Percentiles rank a stretch among this genome's conserved stretches.
phyloP scores from a whole-genome alignment of 2,329 filamentous ascomycete species.

The Exutisphaerella laricina region DNA sequence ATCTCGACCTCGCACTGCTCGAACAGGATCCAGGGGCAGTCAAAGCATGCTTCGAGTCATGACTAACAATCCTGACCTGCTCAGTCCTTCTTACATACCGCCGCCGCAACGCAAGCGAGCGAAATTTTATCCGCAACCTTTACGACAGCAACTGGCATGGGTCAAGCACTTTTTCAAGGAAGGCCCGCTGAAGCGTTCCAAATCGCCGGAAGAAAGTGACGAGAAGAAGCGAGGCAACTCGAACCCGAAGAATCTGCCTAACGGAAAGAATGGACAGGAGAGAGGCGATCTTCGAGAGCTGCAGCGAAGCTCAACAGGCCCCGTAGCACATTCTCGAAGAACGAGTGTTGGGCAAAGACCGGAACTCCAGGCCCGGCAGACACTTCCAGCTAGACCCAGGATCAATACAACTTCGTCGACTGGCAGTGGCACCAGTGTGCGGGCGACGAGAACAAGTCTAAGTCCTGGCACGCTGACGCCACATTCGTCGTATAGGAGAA shows the following conservation, averaged over 20 bases:
- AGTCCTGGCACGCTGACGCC: conserved; percentile 78
- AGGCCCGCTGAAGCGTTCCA: conserved; percentile 54
- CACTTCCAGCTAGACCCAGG: conserved; percentile 38
- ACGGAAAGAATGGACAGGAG: conserved; percentile 16
- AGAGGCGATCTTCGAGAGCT: conserved; percentile 28
- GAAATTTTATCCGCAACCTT: conserved; percentile 56
- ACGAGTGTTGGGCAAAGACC: conserved; percentile 33
- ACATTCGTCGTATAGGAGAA: conserved; percentile 75
- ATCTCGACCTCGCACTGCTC: conserved; percentile 54
- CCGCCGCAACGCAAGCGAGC: conserved; percentile 42
- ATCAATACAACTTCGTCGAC: conserved; percentile 39
- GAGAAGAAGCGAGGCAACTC: conserved; percentile 17
- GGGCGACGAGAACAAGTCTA: conserved; percentile 49
- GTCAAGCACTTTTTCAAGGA: conserved; percentile 71
- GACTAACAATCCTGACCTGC: conserved; percentile 59
- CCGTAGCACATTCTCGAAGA: conserved; percentile 29
- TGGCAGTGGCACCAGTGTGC: conserved; percentile 27
- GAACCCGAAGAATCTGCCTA: conserved; percentile 16
- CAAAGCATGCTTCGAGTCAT: conserved; percentile 85
- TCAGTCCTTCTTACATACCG: conserved; percentile 48
- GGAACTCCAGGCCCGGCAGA: conserved; percentile 35
- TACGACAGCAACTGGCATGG: conserved; percentile 61
- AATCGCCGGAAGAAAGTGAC: conserved; percentile 43
- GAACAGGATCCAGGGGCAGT: conserved; percentile 37
- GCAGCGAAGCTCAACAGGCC: conserved; percentile 34